A percentile compares a stretch with the other conserved stretches of the same genome.
Conservation (phyloP, 1,139 yeast genomes). For the Sugiyamaella novakii region DNA sequence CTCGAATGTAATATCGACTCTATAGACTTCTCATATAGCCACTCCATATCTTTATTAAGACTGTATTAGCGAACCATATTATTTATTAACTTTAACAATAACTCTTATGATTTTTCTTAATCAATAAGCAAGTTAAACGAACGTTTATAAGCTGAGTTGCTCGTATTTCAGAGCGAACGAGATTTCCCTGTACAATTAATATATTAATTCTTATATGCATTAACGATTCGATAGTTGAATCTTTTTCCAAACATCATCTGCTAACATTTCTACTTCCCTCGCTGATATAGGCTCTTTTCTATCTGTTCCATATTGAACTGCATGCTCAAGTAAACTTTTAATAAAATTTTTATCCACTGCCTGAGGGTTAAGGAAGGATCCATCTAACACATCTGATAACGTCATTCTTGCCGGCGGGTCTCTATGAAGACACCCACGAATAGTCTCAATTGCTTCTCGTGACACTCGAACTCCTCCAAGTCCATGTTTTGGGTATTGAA, state of each 20-base stretch:
- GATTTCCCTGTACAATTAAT: too few relatives aligned
- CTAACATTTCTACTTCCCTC: slow-evolving; percentile 49
- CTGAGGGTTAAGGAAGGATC: slow-evolving; percentile 70
- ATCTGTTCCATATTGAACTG: slow-evolving; percentile 66
- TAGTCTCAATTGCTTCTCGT: slow-evolving; percentile 65
- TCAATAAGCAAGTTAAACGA: too few relatives aligned
- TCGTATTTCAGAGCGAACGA: too few relatives aligned
- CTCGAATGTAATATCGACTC: too few relatives aligned
- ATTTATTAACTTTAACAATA: too few relatives aligned
- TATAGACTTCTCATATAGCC: too few relatives aligned
- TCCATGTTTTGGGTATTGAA: slow-evolving; percentile 67
- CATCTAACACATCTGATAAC: slow-evolving; percentile 60
- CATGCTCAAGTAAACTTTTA: slow-evolving; percentile 71
- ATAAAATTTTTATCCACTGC: slow-evolving; percentile 69
- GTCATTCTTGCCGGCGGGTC: slow-evolving; percentile 73
- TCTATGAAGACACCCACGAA: slow-evolving; percentile 70
- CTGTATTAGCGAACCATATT: too few relatives aligned
- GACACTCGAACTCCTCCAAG: slow-evolving; percentile 69
- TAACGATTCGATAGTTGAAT: slow-evolving; percentile 25
- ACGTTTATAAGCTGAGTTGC: background rate
- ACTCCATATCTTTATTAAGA: too few relatives aligned
- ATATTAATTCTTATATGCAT: background rate
- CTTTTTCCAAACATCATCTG: slow-evolving; percentile 55
- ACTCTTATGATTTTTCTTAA: too few relatives aligned
- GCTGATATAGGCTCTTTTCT: slow-evolving; percentile 46